Evolutionary conservation across 331 rosid genomes (phyloP), one percentile per base, ranked within the genome.

Genomic region (Dryas integrifolia): DNA sequence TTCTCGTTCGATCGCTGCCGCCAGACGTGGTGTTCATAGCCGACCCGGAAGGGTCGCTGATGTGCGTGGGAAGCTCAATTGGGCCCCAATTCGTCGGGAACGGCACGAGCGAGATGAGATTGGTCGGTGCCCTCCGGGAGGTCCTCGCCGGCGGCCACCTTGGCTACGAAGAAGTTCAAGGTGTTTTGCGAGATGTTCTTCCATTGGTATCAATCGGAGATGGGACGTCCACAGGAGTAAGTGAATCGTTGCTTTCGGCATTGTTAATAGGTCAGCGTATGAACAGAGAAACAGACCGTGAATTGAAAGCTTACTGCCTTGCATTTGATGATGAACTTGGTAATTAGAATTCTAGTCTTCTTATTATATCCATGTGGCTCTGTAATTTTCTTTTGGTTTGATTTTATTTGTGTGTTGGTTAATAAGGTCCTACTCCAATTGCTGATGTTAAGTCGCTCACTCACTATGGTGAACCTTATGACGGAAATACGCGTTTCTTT

Each of bases 381-480:
- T 14, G 38, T 45, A 49, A 70, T 80, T 76, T 55, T 9, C 3
- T 38, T 56, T 69, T 26, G 38, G 8, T 58, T 56, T 76, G 59
- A 70, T 86, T 76, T 69, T 66, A 38, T 64, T 72, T 76, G 9
- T 61, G 47, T 70, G 65, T 43, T 80, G 79, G 57, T 77, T 61
- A 63, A 67, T 73, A 78, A 94, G 98, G 98, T 14, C 82, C 88
- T 16, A 65, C 88, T 75, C 98, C 96, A 16, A 70, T 91, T 69
- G 96, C 96, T 78, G 96, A 94, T 84, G 92, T 94, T 79, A 82
- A 82, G 76, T 94, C 97, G 26, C 71, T 94, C 82, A 91, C 98
- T 63, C 98, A 94, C 62, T 94, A 91, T 69, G 98, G 98, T 61
- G 98, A 94, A 68, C 96, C 96, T 73, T 94, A 94, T 76, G 97